Conservation (phyloP, 352 stramenopile species). For the Phytophthora ohioensis region DNA sequence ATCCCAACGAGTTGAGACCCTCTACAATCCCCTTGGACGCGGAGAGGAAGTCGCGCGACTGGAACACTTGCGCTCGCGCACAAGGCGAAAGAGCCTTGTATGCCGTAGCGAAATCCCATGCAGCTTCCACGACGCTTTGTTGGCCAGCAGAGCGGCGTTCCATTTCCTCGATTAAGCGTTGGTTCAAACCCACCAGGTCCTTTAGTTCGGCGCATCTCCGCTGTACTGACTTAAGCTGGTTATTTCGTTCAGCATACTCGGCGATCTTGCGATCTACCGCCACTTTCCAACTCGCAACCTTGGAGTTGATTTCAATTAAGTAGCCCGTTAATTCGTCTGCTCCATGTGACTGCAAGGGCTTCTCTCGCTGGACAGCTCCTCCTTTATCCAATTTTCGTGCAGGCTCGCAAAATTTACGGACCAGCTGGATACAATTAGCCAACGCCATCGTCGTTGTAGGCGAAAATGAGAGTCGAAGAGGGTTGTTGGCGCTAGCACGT, state of each 20-base stretch:
- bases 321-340: conserved; percentile 36
- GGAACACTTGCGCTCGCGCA: conserved; percentile 47
- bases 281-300: conserved; percentile 56
- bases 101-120: conserved; percentile 46
- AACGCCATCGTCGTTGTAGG: conserved; percentile 47
- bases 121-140: conserved; percentile 52
- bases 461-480: conserved; percentile 24
- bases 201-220: conserved; percentile 56
- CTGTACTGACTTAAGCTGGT: conserved; percentile 53
- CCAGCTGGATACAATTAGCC: conserved; percentile 54
- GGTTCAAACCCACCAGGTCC: conserved; percentile 54
- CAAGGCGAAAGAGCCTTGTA: conserved; percentile 51
- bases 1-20: conserved; percentile 42
- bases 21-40: conserved; percentile 54
- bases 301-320: conserved; percentile 55
- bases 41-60: conserved; percentile 45
- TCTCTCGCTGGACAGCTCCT: not conserved
- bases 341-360: not conserved
- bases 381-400: conserved; percentile 22
- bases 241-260: conserved; percentile 53
- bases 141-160: conserved; percentile 46
- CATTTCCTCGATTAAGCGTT: conserved; percentile 54
- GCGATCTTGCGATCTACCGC: conserved; percentile 54
- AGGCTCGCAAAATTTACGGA: conserved; percentile 54
- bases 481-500: conserved; percentile 14